Conservation (phyloP, 1,284 basidiomycete genomes). For the Rhodotorula mucilaginosa region DNA sequence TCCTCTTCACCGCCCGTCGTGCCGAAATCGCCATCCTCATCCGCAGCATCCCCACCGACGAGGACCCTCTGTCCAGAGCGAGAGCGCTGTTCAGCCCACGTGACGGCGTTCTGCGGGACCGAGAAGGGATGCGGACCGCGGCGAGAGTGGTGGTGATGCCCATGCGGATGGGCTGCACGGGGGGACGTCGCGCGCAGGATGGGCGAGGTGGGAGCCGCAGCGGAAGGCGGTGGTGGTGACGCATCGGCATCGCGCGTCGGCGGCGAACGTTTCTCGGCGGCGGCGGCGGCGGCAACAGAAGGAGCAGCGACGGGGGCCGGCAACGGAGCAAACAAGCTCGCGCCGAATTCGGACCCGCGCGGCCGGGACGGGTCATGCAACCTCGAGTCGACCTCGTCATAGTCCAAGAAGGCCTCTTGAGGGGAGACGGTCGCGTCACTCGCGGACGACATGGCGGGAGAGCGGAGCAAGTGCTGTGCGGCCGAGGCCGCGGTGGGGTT, state of each 20-base stretch:
- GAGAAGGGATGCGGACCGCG: conserved; percentile 36
- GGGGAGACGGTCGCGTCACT: conserved; percentile 34
- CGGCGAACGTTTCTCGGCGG: background rate
- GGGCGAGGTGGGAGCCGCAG: background rate
- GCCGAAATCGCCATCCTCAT: conserved; percentile 26
- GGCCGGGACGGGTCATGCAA: conserved; percentile 17
- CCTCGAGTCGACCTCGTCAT: conserved; percentile 31
- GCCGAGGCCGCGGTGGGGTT: background rate
- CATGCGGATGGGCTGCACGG: background rate
- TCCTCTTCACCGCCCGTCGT: conserved; percentile 3
- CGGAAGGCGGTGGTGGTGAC: background rate
- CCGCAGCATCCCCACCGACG: conserved; percentile 27
- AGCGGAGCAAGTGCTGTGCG: background rate
- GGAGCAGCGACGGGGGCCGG: background rate
- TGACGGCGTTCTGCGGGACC: conserved; percentile 38
- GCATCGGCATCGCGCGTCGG: no score
- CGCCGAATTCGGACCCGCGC: conserved; percentile 13
- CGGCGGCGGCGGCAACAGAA: background rate
- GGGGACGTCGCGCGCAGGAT: background rate
- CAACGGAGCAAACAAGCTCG: conserved; percentile 25
- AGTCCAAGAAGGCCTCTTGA: conserved; percentile 42
- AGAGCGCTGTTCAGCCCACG: conserved; percentile 27
- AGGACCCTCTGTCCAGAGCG: conserved; percentile 5
- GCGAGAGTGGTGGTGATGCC: background rate
- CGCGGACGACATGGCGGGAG: background rate